These are phyloP conservation scores for Chaetomium cochliodes DNA, from an alignment of 495 filamentous ascomycete genomes.

Conservation along the genomic window DNA sequence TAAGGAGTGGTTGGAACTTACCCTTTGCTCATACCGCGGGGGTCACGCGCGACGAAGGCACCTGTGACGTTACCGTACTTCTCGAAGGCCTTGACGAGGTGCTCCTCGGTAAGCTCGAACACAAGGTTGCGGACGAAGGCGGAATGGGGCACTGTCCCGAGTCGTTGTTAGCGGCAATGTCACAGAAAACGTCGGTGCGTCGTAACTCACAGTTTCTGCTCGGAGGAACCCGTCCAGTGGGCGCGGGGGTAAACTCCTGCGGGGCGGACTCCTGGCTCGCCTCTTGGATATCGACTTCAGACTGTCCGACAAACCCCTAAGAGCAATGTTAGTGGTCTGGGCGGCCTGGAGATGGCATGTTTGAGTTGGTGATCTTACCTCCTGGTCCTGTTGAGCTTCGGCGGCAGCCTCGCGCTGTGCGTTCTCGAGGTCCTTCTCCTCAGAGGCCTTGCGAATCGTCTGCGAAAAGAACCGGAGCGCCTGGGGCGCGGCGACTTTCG, in stretches of 20 bases:
- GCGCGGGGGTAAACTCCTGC: too few relatives aligned
- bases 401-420: slow-evolving; percentile 14
- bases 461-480: slow-evolving; percentile 42
- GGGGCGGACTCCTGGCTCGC: slow-evolving; percentile 14
- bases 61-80: slow-evolving; percentile 62
- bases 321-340: neutral
- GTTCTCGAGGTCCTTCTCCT: slow-evolving; percentile 32
- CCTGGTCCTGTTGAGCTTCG: slow-evolving; percentile 13
- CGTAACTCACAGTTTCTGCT: neutral
- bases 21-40: slow-evolving; percentile 83
- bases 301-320: slow-evolving; percentile 16
- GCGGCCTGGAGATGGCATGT: too few relatives aligned
- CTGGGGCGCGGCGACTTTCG: slow-evolving; percentile 26
- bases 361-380: neutral
- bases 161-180: neutral
- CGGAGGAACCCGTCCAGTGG: neutral
- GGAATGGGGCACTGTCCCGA: slow-evolving; percentile 13
- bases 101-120: slow-evolving; percentile 74
- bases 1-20: slow-evolving; percentile 44
- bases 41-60: slow-evolving; percentile 62
- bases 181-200: neutral
- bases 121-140: slow-evolving; percentile 84
- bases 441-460: slow-evolving; percentile 26
- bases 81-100: slow-evolving; percentile 64
- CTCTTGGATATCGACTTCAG: slow-evolving; percentile 24